Evolutionary conservation across 441 rosid species (phyloP).

Genomic region (Gossypium gossypioides): DNA sequence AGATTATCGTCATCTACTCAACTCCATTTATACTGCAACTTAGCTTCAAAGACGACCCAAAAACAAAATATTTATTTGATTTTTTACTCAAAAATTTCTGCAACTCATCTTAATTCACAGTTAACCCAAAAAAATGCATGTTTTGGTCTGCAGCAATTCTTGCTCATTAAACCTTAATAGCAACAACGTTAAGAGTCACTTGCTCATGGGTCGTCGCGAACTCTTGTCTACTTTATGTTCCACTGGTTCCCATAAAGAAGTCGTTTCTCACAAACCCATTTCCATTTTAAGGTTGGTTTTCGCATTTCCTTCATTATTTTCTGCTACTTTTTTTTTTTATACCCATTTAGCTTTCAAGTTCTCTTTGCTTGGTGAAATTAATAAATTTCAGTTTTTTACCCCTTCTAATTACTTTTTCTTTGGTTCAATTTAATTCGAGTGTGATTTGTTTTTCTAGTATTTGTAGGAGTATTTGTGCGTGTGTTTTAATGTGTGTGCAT

Average conservation of each 20-base stretch:
- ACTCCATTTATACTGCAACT: neutral
- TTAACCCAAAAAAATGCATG: slow-evolving; percentile 33
- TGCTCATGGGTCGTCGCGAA: slow-evolving; percentile 44
- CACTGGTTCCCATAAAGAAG: slow-evolving; percentile 17
- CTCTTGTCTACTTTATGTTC: slow-evolving; percentile 42
- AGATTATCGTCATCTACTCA: neutral
- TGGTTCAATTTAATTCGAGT: neutral
- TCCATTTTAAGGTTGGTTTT: slow-evolving; percentile 31
- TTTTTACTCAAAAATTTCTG: neutral
- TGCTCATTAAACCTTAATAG: slow-evolving; percentile 35
- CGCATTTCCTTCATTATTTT: neutral
- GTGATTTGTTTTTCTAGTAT: neutral
- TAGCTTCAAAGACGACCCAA: neutral
- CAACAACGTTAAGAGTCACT: slow-evolving; percentile 20
- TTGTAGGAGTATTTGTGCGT: neutral
- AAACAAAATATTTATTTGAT: neutral
- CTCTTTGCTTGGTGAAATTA: slow-evolving; percentile 1
- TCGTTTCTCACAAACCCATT: slow-evolving; percentile 26
- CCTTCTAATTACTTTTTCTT: neutral
- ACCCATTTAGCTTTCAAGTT: neutral
- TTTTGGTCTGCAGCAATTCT: slow-evolving; percentile 32
- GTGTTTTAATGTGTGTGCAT: neutral
- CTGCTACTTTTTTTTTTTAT: neutral
- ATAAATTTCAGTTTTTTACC: neutral
- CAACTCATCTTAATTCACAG: neutral